Evolutionary conservation across 2,329 filamentous ascomycete genomes (phyloP).

Genomic region (Fusarium solani-melongenae): DNA sequence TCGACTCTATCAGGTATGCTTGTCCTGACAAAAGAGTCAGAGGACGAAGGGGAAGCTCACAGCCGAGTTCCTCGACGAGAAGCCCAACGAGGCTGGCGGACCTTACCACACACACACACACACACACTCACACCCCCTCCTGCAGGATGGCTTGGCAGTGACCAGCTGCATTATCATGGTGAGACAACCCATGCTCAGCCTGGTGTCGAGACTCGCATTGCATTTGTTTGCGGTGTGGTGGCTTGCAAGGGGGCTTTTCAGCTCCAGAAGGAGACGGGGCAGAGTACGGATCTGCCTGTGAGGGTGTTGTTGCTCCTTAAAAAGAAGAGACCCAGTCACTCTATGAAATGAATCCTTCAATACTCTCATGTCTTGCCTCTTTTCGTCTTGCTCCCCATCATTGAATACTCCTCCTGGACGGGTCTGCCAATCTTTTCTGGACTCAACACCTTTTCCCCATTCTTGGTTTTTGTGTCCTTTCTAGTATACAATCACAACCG

Average conservation of each 20-base stretch:
- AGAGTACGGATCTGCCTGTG: background rate
- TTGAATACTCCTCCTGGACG: too few relatives aligned
- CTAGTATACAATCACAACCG: too few relatives aligned
- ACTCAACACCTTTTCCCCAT: too few relatives aligned
- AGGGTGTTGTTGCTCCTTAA: background rate
- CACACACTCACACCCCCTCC: background rate
- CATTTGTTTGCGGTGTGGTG: constrained; percentile 3
- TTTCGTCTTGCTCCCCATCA: too few relatives aligned
- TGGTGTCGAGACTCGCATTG: constrained; percentile 6
- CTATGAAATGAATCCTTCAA: too few relatives aligned
- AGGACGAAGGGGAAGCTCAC: background rate
- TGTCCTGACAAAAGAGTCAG: background rate
- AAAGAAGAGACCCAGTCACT: too few relatives aligned
- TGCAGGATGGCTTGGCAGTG: background rate
- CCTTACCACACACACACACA: background rate
- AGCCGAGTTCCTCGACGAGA: background rate
- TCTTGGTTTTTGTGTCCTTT: too few relatives aligned
- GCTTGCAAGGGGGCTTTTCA: constrained; percentile 15
- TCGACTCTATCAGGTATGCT: background rate
- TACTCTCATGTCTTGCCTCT: too few relatives aligned
- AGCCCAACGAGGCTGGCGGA: background rate
- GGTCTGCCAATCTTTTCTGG: too few relatives aligned
- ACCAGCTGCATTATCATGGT: background rate
- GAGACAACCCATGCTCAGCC: background rate
- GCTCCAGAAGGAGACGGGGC: background rate